Conservation (phyloP, 2,329 filamentous ascomycete genomes). For the Byssochlamys sp. region DNA sequence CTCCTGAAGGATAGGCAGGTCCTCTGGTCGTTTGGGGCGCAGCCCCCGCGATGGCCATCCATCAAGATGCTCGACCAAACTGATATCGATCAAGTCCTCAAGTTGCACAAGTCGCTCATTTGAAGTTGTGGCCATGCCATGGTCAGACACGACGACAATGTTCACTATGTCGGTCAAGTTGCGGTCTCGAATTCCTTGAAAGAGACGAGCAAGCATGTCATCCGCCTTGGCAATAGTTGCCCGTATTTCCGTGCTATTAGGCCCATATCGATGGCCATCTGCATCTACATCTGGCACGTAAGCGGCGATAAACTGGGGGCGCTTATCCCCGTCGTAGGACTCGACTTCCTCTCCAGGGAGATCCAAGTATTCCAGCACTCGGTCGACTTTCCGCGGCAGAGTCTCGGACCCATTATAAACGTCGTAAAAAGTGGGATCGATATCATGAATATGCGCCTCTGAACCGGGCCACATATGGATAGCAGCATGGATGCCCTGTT, state of each 20-base stretch:
- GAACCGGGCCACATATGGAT: constrained; percentile 99
- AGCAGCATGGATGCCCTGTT: constrained; percentile 64
- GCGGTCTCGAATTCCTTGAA: constrained; percentile 64
- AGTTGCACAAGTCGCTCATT: constrained; percentile 71
- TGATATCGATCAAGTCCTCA: constrained; percentile 74
- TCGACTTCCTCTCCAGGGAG: constrained; percentile 61
- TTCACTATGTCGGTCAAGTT: constrained; percentile 88
- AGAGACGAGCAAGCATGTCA: constrained; percentile 66
- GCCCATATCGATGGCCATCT: constrained; percentile 78
- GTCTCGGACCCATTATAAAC: constrained; percentile 70
- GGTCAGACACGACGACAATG: constrained; percentile 89
- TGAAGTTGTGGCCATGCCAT: constrained; percentile 94
- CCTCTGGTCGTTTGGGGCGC: constrained; percentile 60
- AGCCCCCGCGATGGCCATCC: constrained; percentile 91
- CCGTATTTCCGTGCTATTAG: constrained; percentile 86
- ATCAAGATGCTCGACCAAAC: constrained; percentile 71
- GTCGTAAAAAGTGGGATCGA: constrained; percentile 72
- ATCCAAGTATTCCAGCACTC: constrained; percentile 76
- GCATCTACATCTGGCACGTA: constrained; percentile 90
- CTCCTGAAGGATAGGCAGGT: constrained; percentile 60
- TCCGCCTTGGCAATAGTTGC: constrained; percentile 71
- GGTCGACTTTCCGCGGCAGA: constrained; percentile 64
- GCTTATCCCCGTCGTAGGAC: constrained; percentile 43
- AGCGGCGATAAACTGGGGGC: constrained; percentile 84
- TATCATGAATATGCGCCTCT: constrained; percentile 69